These are phyloP conservation scores for Suillus tomentosus DNA, from an alignment of 768 basidiomycete species.

Conservation along the genomic window DNA sequence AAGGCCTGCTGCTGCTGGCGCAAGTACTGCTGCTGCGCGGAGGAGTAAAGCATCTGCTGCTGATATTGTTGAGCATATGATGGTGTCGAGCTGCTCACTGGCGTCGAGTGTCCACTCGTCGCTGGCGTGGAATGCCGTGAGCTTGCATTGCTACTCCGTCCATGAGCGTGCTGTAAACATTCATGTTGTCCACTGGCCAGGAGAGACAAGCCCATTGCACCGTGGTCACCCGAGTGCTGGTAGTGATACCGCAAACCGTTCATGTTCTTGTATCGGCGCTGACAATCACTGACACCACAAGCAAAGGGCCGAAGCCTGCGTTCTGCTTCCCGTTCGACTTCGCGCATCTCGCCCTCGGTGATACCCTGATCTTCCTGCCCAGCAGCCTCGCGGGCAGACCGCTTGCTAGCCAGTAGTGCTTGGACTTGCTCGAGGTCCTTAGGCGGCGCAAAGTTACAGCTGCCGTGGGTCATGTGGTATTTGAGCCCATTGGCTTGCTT, in stretches of 20 bases:
- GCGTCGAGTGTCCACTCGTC: conserved; percentile 34
- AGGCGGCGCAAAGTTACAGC: conserved; percentile 90
- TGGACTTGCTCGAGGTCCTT: conserved; percentile 81
- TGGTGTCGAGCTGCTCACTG: conserved; percentile 32
- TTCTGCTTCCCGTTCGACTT: conserved; percentile 85
- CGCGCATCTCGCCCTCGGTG: conserved; percentile 64
- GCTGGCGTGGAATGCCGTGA: conserved; percentile 36
- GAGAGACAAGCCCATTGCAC: conserved; percentile 82
- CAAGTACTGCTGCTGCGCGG: conserved; percentile 40
- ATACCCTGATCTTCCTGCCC: conserved; percentile 47
- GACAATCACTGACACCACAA: conserved; percentile 85
- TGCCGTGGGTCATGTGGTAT: conserved; percentile 92
- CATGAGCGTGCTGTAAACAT: conserved; percentile 42
- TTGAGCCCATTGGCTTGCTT: conserved; percentile 96
- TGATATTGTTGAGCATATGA: conserved; percentile 37
- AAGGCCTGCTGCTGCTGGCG: conserved; percentile 37
- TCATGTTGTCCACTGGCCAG: conserved; percentile 76
- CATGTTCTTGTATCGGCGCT: conserved; percentile 97
- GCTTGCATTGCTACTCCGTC: conserved; percentile 30
- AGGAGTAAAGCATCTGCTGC: conserved; percentile 39
- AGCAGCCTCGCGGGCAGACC: conserved; percentile 39
- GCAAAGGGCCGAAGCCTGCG: conserved; percentile 81
- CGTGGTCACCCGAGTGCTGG: conserved; percentile 95
- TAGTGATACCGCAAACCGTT: conserved; percentile 97
- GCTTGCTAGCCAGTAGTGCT: conserved; percentile 59